Base-by-base conservation (phyloP, 768 basidiomycete species). In the Naganishia onofrii region DNA sequence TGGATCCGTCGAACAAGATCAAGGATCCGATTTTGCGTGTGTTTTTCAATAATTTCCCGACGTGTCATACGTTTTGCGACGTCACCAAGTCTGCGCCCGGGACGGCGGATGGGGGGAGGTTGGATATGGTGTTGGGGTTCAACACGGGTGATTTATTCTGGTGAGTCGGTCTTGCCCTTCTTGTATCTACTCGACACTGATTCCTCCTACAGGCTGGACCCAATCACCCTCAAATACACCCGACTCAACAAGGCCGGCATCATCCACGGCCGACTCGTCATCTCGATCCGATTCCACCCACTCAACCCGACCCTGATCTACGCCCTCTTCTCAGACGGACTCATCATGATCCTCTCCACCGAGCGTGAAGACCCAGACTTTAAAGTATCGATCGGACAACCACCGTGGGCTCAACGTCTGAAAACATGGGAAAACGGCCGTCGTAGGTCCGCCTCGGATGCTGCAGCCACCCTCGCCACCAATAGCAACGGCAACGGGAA, bases 81-180 rank as follows among this genome's bases (percentile, higher is more conserved):
- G 80, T 86, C 1, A 96, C 90, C 8, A 88, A 88, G 3, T 82
- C 89, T 13, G 89, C 92, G 51, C 87, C 66, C 19, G 63, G 65
- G 6, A 42, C 28, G 15, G 71, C 28, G 28, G 55, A 52, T 28
- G 44, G 54, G 17, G 55, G 44, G 38, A 70, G 88, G 53, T 81
- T 97, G 38, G 94, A 97, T 75, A 84, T 96, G 7, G 86, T 97
- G 70, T 89, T 97, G 75, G 96, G 95, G 6, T 97, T 96, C 78
- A 85, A 84, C 71, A 91, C 93, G 0, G 96, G 96, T n/a, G 96
- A 99, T 82, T 83, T 99, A 44, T 82, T 98, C 58, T 98, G 96
- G 96, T 68, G 31, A 44, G 67, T 57, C 31, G 21, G 4, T 4
- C 0, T 42, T 29, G 5, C 9, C 15, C 15, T 42, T 15, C 7